phyloP scores from a whole-genome alignment of 169 alveolate genomes.

The Eimeria necatrix region DNA sequence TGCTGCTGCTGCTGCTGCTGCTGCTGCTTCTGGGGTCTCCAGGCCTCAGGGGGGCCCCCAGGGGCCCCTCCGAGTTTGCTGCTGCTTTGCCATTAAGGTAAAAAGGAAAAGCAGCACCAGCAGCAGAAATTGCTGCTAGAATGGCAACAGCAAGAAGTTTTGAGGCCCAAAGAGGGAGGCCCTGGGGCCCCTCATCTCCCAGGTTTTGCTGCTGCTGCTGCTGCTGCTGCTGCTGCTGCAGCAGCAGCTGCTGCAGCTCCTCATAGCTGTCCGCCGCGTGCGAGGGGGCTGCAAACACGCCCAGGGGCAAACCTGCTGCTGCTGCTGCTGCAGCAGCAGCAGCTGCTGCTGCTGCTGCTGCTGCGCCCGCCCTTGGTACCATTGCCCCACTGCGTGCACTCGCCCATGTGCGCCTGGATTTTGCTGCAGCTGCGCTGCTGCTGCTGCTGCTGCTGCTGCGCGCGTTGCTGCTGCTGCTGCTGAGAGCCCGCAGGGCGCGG shows the following conservation, averaged over 20 bases:
- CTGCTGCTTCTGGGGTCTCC: no score
- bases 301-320: background rate
- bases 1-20: no score
- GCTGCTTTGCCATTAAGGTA: background rate
- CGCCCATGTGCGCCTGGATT: background rate
- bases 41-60: background rate
- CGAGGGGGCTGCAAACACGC: background rate
- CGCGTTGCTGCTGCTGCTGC: background rate
- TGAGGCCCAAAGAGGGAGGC: background rate
- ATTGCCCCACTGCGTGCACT: background rate
- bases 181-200: background rate
- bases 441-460: conserved; percentile 38
- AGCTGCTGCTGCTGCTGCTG: background rate
- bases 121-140: background rate
- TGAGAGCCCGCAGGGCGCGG: background rate
- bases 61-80: background rate
- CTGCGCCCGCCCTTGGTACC: background rate
- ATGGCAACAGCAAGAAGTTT: background rate
- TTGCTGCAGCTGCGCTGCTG: no score
- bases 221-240: conserved; percentile 5
- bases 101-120: background rate
- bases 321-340: conserved; percentile 32
- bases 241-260: no score
- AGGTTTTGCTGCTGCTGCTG: background rate
- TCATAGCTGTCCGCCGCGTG: no score